Percentiles rank a stretch among this genome's conserved stretches.
phyloP scores from a whole-genome alignment of 208 protist species.

The Leptomonas pyrrhocoris region DNA sequence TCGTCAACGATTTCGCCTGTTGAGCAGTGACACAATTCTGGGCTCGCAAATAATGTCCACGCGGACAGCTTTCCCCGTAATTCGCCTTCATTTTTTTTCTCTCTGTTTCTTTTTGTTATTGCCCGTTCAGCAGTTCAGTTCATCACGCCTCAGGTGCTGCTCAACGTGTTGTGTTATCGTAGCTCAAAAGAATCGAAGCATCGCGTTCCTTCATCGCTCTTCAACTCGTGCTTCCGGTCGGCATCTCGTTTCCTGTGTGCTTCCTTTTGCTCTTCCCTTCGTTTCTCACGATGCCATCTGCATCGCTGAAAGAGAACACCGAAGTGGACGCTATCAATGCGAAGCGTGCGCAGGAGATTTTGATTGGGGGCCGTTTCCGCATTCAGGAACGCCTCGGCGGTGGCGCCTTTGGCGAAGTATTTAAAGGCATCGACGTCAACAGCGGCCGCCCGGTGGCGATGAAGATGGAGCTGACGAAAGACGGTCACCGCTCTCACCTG shows the following conservation, averaged over 20 bases:
- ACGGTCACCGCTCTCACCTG: conserved; percentile 67
- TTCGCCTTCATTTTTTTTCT: no score
- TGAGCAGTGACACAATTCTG: no score
- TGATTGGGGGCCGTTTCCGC: conserved; percentile 91
- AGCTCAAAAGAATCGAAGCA: no score
- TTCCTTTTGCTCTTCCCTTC: conserved; percentile 13
- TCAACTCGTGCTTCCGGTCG: no score
- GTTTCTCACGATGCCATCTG: conserved; percentile 20
- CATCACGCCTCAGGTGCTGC: no score
- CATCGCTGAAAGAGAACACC: not conserved
- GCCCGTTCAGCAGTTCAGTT: no score
- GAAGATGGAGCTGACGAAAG: conserved; percentile 81
- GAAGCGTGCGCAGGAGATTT: conserved; percentile 41
- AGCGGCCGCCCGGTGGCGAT: conserved; percentile 70
- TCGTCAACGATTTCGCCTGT: no score
- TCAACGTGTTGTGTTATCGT: no score
- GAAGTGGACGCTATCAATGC: not conserved
- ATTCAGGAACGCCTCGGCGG: conserved; percentile 95
- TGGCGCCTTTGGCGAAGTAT: conserved; percentile 99
- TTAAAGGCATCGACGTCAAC: conserved; percentile 74
- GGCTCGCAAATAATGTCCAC: no score
- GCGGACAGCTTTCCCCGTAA: no score
- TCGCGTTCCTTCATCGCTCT: no score
- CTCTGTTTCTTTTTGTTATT: no score
- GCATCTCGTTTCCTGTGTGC: not conserved